Evolutionary conservation across 2,329 filamentous ascomycete genomes (phyloP).

Genomic region (Hymenoscyphus salicellus): DNA sequence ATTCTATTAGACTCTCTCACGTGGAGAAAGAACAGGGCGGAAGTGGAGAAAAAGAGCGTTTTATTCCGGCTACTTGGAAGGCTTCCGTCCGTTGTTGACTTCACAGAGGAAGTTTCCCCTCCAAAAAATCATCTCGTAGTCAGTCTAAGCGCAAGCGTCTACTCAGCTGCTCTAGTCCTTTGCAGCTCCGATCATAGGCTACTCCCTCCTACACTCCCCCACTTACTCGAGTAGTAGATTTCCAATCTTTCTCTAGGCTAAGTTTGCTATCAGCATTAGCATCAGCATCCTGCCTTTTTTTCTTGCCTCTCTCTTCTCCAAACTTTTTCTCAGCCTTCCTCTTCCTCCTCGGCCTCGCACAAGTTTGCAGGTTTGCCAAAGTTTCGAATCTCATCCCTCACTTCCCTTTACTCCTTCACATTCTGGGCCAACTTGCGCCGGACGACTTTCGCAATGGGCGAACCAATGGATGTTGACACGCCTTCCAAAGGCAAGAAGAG

Average conservation of each 20-base stretch:
- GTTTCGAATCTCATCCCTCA: constrained; percentile 2
- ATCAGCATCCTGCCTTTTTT: constrained; percentile 1
- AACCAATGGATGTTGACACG: constrained; percentile 28
- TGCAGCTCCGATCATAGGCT: background rate
- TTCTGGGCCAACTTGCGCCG: background rate
- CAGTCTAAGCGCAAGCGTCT: background rate
- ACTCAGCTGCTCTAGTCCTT: background rate
- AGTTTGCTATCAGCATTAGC: background rate
- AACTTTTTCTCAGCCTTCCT: background rate
- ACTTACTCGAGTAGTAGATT: background rate
- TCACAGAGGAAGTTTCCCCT: background rate
- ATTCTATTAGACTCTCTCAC: background rate
- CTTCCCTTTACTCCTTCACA: background rate
- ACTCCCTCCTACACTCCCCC: background rate
- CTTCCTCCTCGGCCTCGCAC: background rate
- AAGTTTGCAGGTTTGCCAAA: constrained; percentile 4
- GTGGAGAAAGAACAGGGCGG: background rate
- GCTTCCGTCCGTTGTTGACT: background rate
- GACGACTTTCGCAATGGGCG: constrained; percentile 25
- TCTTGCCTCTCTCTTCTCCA: background rate
- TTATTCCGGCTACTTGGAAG: background rate
- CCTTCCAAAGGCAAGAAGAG: constrained; percentile 27
- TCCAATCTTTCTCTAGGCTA: background rate
- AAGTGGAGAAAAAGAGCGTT: background rate
- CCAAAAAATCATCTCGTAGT: background rate